Conservation (phyloP, 495 filamentous ascomycete species). For the Lophiostoma macrostomum region DNA sequence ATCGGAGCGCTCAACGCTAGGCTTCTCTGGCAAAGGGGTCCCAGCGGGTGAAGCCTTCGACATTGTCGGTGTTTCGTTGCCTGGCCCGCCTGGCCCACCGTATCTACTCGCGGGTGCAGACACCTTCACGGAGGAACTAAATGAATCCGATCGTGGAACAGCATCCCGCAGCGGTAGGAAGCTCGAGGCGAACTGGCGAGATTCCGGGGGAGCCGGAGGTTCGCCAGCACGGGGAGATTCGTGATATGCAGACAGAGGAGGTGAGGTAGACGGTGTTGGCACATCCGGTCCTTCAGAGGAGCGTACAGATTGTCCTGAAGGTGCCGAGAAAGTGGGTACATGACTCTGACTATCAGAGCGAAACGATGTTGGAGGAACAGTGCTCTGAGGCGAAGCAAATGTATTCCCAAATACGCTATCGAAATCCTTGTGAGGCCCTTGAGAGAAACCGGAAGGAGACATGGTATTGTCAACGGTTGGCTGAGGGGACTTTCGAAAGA, state of each 20-base stretch:
- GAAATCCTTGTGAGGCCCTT: slow-evolving; percentile 63
- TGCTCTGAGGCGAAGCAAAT: slow-evolving; percentile 48
- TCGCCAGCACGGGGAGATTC: slow-evolving; percentile 55
- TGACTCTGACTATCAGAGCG: slow-evolving; percentile 52
- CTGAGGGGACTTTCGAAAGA: slow-evolving; percentile 71
- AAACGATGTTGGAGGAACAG: slow-evolving; percentile 57
- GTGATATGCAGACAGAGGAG: slow-evolving; percentile 51
- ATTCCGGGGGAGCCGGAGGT: slow-evolving; percentile 60
- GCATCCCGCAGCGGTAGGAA: slow-evolving; percentile 61
- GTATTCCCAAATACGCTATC: slow-evolving; percentile 87
- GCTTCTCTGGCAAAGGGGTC: slow-evolving; percentile 49
- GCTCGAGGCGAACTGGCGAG: slow-evolving; percentile 68
- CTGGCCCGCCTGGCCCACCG: slow-evolving; percentile 56
- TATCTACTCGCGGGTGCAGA: slow-evolving; percentile 75
- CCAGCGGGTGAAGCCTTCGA: slow-evolving; percentile 38
- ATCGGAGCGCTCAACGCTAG: slow-evolving; percentile 37
- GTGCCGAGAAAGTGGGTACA: slow-evolving; percentile 44
- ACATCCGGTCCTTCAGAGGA: slow-evolving; percentile 43
- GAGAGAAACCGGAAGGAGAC: slow-evolving; percentile 52
- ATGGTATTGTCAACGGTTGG: slow-evolving; percentile 61
- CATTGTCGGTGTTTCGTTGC: slow-evolving; percentile 59
- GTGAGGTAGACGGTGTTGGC: slow-evolving; percentile 63
- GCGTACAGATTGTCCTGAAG: slow-evolving; percentile 50
- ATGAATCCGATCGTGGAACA: slow-evolving; percentile 58
- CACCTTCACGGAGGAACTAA: slow-evolving; percentile 73